A percentile compares a stretch with the other conserved stretches of the same genome.
These are phyloP conservation scores for Cyberlindnera subsufficiens DNA, from an alignment of 805 yeast genomes.

Conservation along the genomic window DNA sequence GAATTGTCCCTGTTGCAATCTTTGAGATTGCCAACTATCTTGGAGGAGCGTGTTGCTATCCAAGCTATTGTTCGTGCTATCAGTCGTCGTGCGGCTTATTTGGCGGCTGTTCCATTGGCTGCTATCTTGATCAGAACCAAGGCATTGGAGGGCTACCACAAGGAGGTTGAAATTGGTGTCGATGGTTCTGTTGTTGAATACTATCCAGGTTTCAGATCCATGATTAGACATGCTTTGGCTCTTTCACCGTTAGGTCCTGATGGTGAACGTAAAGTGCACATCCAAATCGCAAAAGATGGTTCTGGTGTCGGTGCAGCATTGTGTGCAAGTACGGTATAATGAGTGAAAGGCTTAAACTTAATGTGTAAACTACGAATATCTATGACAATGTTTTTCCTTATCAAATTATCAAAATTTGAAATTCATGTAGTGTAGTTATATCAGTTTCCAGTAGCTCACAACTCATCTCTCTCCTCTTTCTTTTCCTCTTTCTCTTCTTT, in stretches of 20 bases:
- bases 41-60: constrained; percentile 67
- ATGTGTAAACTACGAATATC: no score
- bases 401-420: neutral
- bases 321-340: constrained; percentile 42
- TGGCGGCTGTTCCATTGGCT: constrained; percentile 86
- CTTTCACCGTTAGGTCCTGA: constrained; percentile 67
- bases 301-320: constrained; percentile 97
- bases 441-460: constrained; percentile 1
- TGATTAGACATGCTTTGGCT: constrained; percentile 73
- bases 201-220: constrained; percentile 84
- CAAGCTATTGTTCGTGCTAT: constrained; percentile 73
- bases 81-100: constrained; percentile 81
- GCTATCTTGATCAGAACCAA: constrained; percentile 66
- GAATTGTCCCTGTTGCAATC: constrained; percentile 61
- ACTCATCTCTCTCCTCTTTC: constrained; percentile 12
- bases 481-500: constrained; percentile 12
- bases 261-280: constrained; percentile 65
- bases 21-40: constrained; percentile 62
- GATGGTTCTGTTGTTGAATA: constrained; percentile 94
- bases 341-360: no score
- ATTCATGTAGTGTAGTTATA: neutral
- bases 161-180: constrained; percentile 86
- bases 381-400: no score
- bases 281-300: constrained; percentile 89
- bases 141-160: constrained; percentile 56